Evolutionary conservation across 768 basidiomycete species (phyloP), one percentile per base, ranked within the genome.

Genomic region (Suillus occidentalis): DNA sequence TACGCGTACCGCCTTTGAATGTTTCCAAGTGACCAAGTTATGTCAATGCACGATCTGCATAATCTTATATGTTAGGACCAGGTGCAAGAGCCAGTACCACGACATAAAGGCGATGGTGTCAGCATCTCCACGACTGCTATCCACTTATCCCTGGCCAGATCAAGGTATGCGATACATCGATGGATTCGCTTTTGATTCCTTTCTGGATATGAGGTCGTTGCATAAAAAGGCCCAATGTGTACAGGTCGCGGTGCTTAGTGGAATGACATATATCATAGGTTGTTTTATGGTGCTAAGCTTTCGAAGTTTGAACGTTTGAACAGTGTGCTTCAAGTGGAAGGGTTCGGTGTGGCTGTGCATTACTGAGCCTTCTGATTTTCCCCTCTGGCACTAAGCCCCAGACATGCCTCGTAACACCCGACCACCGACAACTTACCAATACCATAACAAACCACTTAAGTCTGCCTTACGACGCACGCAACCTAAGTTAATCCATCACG

Each of bases 401-500:
- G 1, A 61, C 1, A 71, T 76, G 73, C 42, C 57, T 8, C 65
- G 42, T 37, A 61, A 53, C 57, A 61, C 67, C 13, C 65, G 61
- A 31, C 62, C 63, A 39, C 55, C 31, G 39, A 56, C 22, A 16
- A 63, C 47, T 61, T 61, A 20, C 57, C 67, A 20, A 60, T 34
- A 25, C 52, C 65, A n/a, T 25, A 22, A 36, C 36, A 36, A 34
- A 55, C 25, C 14, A 66, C 73, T 28, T 66, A 50, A 36, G 25
- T 63, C 37, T 63, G 42, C 25, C 20, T 42, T 12, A 40, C 64
- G 20, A 65, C 55, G 61, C 65, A n/a, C 65, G 25, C 72, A 67
- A 57, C 67, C 65, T 6, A 72, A 69, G 60, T 65, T 69, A 12
- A 14, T 31, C 2, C 16, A 18, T 53, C 28, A 6, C 31, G 9